Evolutionary conservation across 2,329 filamentous ascomycete species (phyloP).

Genomic region (Penicillium sp.): DNA sequence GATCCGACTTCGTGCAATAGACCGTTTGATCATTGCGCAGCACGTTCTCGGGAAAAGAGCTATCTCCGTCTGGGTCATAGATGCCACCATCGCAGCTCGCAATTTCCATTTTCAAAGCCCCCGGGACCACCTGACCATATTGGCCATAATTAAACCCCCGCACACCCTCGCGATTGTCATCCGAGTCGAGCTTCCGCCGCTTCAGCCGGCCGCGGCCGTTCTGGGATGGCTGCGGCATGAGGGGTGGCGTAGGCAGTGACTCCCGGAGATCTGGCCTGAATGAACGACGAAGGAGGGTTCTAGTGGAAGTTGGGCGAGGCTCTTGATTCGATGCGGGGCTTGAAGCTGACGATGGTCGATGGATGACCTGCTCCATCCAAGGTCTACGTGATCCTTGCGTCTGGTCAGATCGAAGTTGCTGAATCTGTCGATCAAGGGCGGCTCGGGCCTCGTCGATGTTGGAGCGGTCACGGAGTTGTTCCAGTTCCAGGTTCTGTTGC

Average conservation of each 20-base stretch:
- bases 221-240: constrained; percentile 28
- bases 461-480: constrained; percentile 22
- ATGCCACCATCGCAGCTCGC: constrained; percentile 82
- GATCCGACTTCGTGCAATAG: constrained; percentile 84
- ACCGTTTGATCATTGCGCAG: constrained; percentile 77
- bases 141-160: constrained; percentile 73
- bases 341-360: constrained; percentile 9
- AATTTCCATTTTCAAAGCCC: constrained; percentile 79
- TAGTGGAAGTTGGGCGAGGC: constrained; percentile 7
- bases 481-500: constrained; percentile 29
- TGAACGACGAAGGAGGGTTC: constrained; percentile 14
- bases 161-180: constrained; percentile 50
- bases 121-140: constrained; percentile 82
- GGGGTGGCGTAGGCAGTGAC: constrained; percentile 25
- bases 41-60: constrained; percentile 74
- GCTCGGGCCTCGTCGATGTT: constrained; percentile 28
- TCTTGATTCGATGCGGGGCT: constrained; percentile 11
- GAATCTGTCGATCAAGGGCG: constrained; percentile 26
- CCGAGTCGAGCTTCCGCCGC: constrained; percentile 67
- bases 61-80: constrained; percentile 53
- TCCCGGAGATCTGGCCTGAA: constrained; percentile 14
- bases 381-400: neutral
- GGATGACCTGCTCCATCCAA: constrained; percentile 13
- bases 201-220: constrained; percentile 55
- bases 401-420: constrained; percentile 17